phyloP scores from a whole-genome alignment of 345 rosid species.

The Euphorbia lathyris region DNA sequence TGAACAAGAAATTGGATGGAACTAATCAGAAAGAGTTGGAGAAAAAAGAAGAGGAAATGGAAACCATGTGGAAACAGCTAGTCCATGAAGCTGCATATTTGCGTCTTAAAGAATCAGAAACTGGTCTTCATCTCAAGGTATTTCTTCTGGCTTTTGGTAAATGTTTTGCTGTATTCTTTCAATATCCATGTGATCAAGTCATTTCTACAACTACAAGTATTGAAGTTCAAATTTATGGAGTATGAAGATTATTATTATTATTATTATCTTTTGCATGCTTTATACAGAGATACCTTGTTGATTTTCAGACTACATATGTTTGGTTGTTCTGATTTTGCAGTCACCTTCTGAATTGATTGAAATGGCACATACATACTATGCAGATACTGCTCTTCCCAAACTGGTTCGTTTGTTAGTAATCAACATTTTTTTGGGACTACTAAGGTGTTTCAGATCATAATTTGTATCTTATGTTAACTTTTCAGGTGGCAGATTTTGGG shows the following conservation, averaged over 20 bases:
- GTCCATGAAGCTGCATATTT: slow-evolving; percentile 29
- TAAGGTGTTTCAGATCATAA: slow-evolving; percentile 13
- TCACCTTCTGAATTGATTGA: slow-evolving; percentile 30
- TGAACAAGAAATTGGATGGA: slow-evolving; percentile 44
- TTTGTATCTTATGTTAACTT: slow-evolving; percentile 11
- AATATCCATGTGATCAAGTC: neutral
- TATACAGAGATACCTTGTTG: neutral
- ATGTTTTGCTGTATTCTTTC: slow-evolving; percentile 13
- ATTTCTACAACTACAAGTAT: slow-evolving; percentile 6
- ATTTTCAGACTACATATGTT: slow-evolving; percentile 6
- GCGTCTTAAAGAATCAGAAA: slow-evolving; percentile 38
- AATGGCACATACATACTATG: slow-evolving; percentile 33
- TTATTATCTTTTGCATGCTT: neutral
- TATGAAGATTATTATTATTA: neutral
- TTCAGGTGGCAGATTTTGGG: slow-evolving; percentile 28
- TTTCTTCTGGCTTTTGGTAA: slow-evolving; percentile 15
- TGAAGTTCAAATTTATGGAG: slow-evolving; percentile 12
- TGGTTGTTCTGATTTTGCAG: slow-evolving; percentile 19
- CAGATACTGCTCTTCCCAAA: slow-evolving; percentile 32
- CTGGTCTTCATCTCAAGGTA: slow-evolving; percentile 38
- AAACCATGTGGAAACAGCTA: slow-evolving; percentile 47
- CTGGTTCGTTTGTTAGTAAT: slow-evolving; percentile 37
- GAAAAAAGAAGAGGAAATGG: slow-evolving; percentile 58
- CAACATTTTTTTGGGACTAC: neutral
- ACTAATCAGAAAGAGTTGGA: slow-evolving; percentile 53